phyloP scores from a whole-genome alignment of 176 grass and related monocot genomes.

The Stipa capillata region DNA sequence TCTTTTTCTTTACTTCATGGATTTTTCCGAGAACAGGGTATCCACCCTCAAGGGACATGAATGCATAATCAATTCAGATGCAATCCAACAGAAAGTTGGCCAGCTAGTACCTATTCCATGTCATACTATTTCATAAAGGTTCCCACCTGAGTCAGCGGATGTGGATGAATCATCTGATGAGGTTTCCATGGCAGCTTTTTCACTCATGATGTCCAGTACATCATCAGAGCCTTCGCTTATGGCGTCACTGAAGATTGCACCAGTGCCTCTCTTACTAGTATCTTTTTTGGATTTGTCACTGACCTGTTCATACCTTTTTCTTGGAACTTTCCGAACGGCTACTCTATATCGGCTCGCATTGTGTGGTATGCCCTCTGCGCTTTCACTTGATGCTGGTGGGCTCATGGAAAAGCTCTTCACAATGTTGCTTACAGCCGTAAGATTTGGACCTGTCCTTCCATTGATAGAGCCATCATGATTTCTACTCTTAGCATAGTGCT shows the following conservation, averaged over 20 bases:
- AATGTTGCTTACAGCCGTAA: conserved; percentile 11
- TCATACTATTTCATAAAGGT: conserved; percentile 23
- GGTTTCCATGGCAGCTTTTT: conserved; percentile 15
- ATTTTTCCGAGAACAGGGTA: background rate
- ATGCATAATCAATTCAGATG: conserved; percentile 4
- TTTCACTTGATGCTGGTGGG: conserved; percentile 44
- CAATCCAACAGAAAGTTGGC: conserved; percentile 7
- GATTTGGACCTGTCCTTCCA: conserved; percentile 6
- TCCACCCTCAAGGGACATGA: background rate
- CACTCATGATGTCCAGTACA: conserved; percentile 23
- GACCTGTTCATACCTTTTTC: conserved; percentile 23
- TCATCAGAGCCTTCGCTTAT: conserved; percentile 46
- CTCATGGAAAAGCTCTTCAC: conserved; percentile 31
- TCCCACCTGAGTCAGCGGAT: conserved; percentile 45
- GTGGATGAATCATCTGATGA: conserved; percentile 31
- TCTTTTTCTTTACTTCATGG: background rate
- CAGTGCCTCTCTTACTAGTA: background rate
- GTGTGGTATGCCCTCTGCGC: conserved; percentile 36
- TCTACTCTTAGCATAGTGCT: conserved; percentile 20
- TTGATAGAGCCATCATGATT: background rate
- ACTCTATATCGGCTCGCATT: conserved; percentile 29
- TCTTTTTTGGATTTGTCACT: conserved; percentile 27
- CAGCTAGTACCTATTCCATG: conserved; percentile 15
- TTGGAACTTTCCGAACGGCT: conserved; percentile 60
- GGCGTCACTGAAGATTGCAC: conserved; percentile 27